These are phyloP conservation scores for Penicillium macrosclerotiorum DNA, from an alignment of 495 filamentous ascomycete species.

Conservation along the genomic window DNA sequence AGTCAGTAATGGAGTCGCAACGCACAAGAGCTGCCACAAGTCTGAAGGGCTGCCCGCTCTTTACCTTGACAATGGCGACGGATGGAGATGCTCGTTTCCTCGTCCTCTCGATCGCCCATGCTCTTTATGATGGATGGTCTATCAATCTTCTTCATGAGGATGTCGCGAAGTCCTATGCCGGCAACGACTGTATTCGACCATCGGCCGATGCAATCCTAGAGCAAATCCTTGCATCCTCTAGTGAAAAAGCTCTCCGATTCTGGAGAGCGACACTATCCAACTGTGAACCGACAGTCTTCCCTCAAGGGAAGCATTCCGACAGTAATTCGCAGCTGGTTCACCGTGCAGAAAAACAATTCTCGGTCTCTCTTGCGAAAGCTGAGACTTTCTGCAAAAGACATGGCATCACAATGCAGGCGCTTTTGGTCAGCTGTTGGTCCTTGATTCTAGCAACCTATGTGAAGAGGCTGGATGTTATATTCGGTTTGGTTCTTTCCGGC, in stretches of 20 bases:
- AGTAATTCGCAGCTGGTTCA: constrained; percentile 27
- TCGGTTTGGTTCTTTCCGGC: constrained; percentile 73
- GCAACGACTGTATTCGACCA: constrained; percentile 18
- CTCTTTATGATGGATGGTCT: constrained; percentile 83
- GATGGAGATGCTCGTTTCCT: constrained; percentile 24
- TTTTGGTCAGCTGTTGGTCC: constrained; percentile 67
- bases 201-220: constrained; percentile 30
- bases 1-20: constrained; percentile 22
- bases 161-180: constrained; percentile 41
- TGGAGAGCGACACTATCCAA: constrained; percentile 38
- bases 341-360: constrained; percentile 30
- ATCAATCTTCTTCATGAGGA: constrained; percentile 65
- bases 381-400: constrained; percentile 52
- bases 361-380: constrained; percentile 28
- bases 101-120: constrained; percentile 65
- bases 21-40: constrained; percentile 20
- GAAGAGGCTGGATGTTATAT: constrained; percentile 63
- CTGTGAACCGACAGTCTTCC: constrained; percentile 23
- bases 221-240: constrained; percentile 24
- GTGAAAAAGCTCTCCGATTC: constrained; percentile 27
- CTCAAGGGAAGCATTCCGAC: constrained; percentile 12
- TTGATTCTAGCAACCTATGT: constrained; percentile 62
- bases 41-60: constrained; percentile 8
- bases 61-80: constrained; percentile 14
- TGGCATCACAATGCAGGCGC: constrained; percentile 70